These are phyloP conservation scores for Melanomma pulvis-pyrius DNA, from an alignment of 495 filamentous ascomycete genomes.

Conservation along the genomic window DNA sequence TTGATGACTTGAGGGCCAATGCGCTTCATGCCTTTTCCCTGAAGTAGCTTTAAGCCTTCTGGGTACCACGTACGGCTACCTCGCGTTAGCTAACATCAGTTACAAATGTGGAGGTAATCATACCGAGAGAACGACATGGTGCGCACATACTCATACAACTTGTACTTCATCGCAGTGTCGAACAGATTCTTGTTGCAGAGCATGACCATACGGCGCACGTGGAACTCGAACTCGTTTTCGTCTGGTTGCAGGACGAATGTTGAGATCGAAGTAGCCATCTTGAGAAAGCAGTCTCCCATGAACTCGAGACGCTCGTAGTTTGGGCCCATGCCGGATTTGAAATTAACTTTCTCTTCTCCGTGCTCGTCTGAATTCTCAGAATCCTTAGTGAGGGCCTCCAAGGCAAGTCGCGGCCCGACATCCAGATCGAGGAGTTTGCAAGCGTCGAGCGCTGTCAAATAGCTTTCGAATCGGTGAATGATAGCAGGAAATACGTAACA, in stretches of 20 bases:
- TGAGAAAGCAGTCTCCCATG: conserved; percentile 90
- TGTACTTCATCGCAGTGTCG: conserved; percentile 67
- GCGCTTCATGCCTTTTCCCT: conserved; percentile 62
- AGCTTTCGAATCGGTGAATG: conserved; percentile 79
- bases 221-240: conserved; percentile 82
- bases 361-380: conserved; percentile 88
- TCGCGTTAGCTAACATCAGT: conserved; percentile 5
- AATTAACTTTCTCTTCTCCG: conserved; percentile 66
- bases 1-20: conserved; percentile 54
- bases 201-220: conserved; percentile 86
- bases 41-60: conserved; percentile 65
- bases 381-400: conserved; percentile 94
- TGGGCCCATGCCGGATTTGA: conserved; percentile 88
- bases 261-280: conserved; percentile 91
- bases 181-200: conserved; percentile 93
- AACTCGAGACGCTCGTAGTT: conserved; percentile 97
- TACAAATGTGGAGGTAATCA: conserved; percentile 25
- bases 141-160: conserved; percentile 77
- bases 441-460: conserved; percentile 77
- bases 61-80: conserved; percentile 77
- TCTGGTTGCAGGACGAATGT: conserved; percentile 75
- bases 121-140: conserved; percentile 77
- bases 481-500: conserved; percentile 79
- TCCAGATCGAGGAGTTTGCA: conserved; percentile 61
- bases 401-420: conserved; percentile 68